Evolutionary conservation across 805 yeast species (phyloP).

Genomic region (Nakazawaea anatomiae): DNA sequence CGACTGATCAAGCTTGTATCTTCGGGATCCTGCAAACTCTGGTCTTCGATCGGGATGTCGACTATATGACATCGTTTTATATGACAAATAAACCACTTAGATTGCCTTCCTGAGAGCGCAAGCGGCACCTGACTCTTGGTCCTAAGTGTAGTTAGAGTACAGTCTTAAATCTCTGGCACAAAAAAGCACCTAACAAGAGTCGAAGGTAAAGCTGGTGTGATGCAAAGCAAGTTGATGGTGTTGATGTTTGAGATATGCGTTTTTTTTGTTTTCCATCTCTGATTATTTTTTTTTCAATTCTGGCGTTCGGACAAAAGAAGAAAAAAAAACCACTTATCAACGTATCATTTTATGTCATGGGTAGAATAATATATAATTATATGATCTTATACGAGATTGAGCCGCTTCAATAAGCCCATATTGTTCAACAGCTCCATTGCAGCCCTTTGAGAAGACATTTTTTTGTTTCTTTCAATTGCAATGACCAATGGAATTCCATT

Average conservation of each 20-base stretch:
- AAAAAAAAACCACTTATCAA: too few relatives aligned
- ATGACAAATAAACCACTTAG: too few relatives aligned
- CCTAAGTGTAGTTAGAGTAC: too few relatives aligned
- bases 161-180: too few relatives aligned
- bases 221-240: background rate
- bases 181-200: too few relatives aligned
- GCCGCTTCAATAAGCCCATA: background rate
- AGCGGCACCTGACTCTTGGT: too few relatives aligned
- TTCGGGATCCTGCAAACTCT: background rate
- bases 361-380: too few relatives aligned
- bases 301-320: background rate
- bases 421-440: background rate
- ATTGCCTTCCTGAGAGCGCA: too few relatives aligned
- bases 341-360: too few relatives aligned
- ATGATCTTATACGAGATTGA: background rate
- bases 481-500: background rate
- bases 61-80: background rate
- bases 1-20: background rate
- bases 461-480: background rate
- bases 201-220: too few relatives aligned
- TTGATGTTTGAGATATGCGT: background rate
- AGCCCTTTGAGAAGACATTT: background rate
- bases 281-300: background rate
- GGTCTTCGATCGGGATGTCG: conserved; percentile 2
- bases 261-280: background rate